Base-by-base conservation (phyloP, 495 filamentous ascomycete genomes). In the Platismatia glauca region DNA sequence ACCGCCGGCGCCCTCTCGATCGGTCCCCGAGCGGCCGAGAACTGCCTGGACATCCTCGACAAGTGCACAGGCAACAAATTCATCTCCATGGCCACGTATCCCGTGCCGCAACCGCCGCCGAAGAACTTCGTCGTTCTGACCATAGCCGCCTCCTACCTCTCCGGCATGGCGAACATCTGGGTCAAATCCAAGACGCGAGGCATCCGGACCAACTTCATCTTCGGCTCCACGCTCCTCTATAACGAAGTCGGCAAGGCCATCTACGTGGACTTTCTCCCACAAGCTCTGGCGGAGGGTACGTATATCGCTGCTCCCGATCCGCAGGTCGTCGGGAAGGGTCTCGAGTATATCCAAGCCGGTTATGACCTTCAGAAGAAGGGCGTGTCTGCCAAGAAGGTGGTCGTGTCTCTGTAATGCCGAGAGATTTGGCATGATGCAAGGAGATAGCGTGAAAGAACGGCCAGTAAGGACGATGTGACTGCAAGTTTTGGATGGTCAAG, bases 361-460 rank as follows among this genome's bases (percentile, higher is more conserved):
- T 59, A 75, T 43, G 73, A 79, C 63, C 24, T 73, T 7, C 55
- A 73, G 57, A 69, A 63, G 52, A 72, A 73, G 56, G 79, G 78
- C 0, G 70, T 77, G 31, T 78, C 75, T 15, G 79, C 74, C 4
- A 70, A 65, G 65, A 81, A 82, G 66, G 38, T 78, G 9, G 78
- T 81, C 29, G 71, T 81, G 5, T 50, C 55, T 58, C 12, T 63
- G 24, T 58, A 29, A 50, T 2, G 44, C 11, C 4, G 24, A n/a
- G 1, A 13, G 22, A 0, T 44, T 2, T 24, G 4, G 22, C 3
- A 22, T 7, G 6, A 1, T 12, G n/a, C 11, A 24, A 22, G 44
- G 24, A 0, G 44, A n/a, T 13, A 13, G 44, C 44, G 8, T 1
- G 44, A 22, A 13, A 22, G 20, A 22, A 20, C 0, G 20, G 20